phyloP scores from a whole-genome alignment of 2,329 filamentous ascomycete species.

The Microdochium bolleyi region DNA sequence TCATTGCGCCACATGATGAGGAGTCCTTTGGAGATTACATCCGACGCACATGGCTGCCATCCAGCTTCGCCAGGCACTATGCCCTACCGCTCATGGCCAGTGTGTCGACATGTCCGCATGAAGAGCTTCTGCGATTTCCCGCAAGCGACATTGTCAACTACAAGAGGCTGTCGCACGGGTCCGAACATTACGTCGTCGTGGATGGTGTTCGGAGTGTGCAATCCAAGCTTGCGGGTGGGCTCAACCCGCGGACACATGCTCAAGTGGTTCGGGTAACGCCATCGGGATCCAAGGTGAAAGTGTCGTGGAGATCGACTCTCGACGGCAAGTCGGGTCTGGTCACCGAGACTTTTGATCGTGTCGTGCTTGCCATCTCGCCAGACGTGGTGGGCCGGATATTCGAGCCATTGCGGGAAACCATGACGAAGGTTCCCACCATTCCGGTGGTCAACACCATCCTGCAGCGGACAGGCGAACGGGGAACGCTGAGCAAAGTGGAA shows the following conservation, averaged over 20 bases:
- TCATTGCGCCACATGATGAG: conserved; percentile 25
- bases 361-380: conserved; percentile 47
- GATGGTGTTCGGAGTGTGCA: conserved; percentile 43
- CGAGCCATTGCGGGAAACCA: conserved; percentile 24
- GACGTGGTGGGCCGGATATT: conserved; percentile 42
- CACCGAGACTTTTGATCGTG: conserved; percentile 38
- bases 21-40: conserved; percentile 43
- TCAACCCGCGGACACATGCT: conserved; percentile 32
- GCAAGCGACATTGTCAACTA: conserved; percentile 44
- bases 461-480: conserved; percentile 4
- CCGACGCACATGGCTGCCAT: conserved; percentile 38
- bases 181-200: conserved; percentile 42
- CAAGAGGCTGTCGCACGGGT: conserved; percentile 34
- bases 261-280: conserved; percentile 26
- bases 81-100: conserved; percentile 46
- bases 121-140: conserved; percentile 39
- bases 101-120: conserved; percentile 46
- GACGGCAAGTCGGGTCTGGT: not conserved
- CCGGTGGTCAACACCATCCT: conserved; percentile 39
- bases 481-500: conserved; percentile 5
- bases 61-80: conserved; percentile 37
- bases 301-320: conserved; percentile 23
- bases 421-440: conserved; percentile 37
- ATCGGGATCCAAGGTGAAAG: conserved; percentile 13
- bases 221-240: conserved; percentile 28